phyloP scores from a whole-genome alignment of 2,329 filamentous ascomycete species.

The Fusarium sp. region DNA sequence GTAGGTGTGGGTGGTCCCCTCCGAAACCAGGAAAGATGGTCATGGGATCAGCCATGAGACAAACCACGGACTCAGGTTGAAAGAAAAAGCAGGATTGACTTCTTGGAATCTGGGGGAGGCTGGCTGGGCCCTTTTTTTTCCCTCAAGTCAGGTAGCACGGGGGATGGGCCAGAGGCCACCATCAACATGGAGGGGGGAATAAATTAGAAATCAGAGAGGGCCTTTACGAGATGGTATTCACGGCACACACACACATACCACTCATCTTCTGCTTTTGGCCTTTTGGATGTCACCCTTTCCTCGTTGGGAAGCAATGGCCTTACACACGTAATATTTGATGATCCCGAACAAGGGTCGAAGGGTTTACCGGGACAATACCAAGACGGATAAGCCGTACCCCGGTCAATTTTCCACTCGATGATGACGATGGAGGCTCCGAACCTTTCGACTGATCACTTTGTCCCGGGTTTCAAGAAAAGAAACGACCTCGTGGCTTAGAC shows the following conservation, averaged over 20 bases:
- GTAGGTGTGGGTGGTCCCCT: not conserved
- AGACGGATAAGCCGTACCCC: not conserved
- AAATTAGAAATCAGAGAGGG: conserved; percentile 21
- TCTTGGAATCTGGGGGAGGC: conserved; percentile 25
- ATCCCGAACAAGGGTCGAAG: conserved; percentile 6
- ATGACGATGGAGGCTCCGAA: conserved; percentile 20
- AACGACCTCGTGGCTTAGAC: conserved; percentile 38
- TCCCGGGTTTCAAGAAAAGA: conserved; percentile 20
- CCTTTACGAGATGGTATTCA: not conserved
- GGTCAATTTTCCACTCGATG: conserved; percentile 3
- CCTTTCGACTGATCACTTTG: conserved; percentile 36
- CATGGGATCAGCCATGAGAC: conserved; percentile 26
- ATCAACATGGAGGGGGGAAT: conserved; percentile 3
- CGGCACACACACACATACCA: not conserved
- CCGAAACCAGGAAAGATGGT: conserved; percentile 15
- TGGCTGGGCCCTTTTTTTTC: not conserved
- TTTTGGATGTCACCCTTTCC: conserved; percentile 33
- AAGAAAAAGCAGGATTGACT: conserved; percentile 29
- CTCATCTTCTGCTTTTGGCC: not conserved
- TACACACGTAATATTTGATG: conserved; percentile 33
- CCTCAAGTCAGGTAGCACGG: conserved; percentile 6
- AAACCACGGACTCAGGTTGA: conserved; percentile 16
- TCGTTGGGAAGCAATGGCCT: not conserved
- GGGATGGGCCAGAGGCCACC: not conserved
- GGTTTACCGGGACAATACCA: conserved; percentile 4